A percentile compares a stretch with the other conserved stretches of the same genome.
Evolutionary conservation across 768 basidiomycete genomes (phyloP).

Genomic region (Suillus paluster): DNA sequence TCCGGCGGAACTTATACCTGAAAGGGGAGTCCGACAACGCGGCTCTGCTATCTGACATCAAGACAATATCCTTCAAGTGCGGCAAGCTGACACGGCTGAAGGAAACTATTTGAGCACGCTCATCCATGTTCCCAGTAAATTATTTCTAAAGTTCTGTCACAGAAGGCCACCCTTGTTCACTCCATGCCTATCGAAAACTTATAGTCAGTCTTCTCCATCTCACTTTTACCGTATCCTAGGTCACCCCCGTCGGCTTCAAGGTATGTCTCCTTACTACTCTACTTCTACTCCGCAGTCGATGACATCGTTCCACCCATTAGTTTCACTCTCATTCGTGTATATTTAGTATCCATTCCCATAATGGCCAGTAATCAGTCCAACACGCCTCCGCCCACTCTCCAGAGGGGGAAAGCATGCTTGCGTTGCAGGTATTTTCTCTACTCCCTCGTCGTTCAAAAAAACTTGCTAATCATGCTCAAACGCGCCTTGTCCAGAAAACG

Average conservation of each 20-base stretch:
- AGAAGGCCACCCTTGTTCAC: background rate
- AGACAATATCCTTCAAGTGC: slow-evolving; percentile 29
- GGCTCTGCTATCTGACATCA: slow-evolving; percentile 19
- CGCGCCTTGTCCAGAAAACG: slow-evolving; percentile 52
- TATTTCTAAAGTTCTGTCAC: slow-evolving; percentile 25
- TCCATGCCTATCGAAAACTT: slow-evolving; percentile 35
- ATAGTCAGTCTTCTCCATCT: slow-evolving; percentile 25
- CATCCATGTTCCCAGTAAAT: slow-evolving; percentile 33
- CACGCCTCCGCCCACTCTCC: slow-evolving; percentile 48
- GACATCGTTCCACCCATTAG: slow-evolving; percentile 18
- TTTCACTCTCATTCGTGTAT: slow-evolving; percentile 33
- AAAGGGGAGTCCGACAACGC: slow-evolving; percentile 31
- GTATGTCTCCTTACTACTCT: slow-evolving; percentile 12
- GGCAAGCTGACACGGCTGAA: slow-evolving; percentile 24
- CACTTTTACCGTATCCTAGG: slow-evolving; percentile 12
- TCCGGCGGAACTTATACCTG: slow-evolving; percentile 14
- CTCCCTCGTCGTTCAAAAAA: background rate
- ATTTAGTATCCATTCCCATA: slow-evolving; percentile 41
- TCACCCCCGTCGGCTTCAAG: slow-evolving; percentile 8
- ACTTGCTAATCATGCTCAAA: slow-evolving; percentile 18
- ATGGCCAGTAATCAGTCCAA: slow-evolving; percentile 36
- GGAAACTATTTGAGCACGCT: slow-evolving; percentile 35
- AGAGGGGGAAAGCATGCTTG: slow-evolving; percentile 73
- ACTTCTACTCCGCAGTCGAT: slow-evolving; percentile 8
- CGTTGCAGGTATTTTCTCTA: slow-evolving; percentile 61